A percentile compares a stretch with the other conserved stretches of the same genome.
phyloP scores from a whole-genome alignment of 2,329 filamentous ascomycete genomes.

The Hysterium pulicare region DNA sequence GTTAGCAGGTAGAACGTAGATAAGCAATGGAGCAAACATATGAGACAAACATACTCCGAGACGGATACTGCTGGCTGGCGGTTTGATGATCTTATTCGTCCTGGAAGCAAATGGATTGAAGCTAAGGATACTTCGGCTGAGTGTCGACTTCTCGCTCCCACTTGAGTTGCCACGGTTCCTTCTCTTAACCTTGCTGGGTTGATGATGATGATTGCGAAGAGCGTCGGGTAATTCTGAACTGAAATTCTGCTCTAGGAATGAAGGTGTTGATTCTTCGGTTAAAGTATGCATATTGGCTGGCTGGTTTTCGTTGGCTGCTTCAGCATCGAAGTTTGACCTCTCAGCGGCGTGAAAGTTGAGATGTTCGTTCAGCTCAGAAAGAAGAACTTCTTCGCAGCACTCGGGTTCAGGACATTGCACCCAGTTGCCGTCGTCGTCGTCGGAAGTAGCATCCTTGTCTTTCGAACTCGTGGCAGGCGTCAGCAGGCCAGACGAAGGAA shows the following conservation, averaged over 20 bases:
- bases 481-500: background rate
- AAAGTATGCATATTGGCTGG: constrained; percentile 25
- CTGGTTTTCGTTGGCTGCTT: constrained; percentile 15
- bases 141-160: constrained; percentile 33
- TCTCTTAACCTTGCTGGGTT: constrained; percentile 17
- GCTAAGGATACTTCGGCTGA: constrained; percentile 31
- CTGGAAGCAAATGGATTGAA: constrained; percentile 31
- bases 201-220: constrained; percentile 15
- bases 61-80: constrained; percentile 26
- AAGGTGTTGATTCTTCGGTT: constrained; percentile 17
- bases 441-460: constrained; percentile 22
- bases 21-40: background rate
- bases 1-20: background rate
- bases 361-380: constrained; percentile 46
- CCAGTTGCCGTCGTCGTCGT: constrained; percentile 21
- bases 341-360: constrained; percentile 43
- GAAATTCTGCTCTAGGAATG: constrained; percentile 22
- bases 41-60: constrained; percentile 30
- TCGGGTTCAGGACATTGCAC: constrained; percentile 41
- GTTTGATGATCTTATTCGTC: constrained; percentile 26
- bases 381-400: constrained; percentile 42
- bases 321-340: constrained; percentile 36
- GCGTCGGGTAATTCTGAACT: constrained; percentile 17
- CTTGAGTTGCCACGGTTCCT: constrained; percentile 20
- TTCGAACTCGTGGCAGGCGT: constrained; percentile 11